Evolutionary conservation across 495 filamentous ascomycete genomes (phyloP), one percentile per base, ranked within the genome.

Genomic region (Hypoxylon rickii): DNA sequence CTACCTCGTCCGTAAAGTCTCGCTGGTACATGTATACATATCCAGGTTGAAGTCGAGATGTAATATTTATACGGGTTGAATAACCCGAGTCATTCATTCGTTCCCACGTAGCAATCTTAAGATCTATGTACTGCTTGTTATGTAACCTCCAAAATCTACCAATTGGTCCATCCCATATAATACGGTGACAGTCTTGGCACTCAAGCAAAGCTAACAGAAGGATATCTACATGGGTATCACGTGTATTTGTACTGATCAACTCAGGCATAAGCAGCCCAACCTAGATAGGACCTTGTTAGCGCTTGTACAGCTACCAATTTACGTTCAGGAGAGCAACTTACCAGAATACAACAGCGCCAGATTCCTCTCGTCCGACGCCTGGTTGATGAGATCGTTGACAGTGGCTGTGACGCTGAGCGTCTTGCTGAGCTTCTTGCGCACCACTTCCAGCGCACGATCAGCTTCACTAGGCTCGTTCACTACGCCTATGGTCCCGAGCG

Each of bases 371-470:
- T 97, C 95, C 8, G 86, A 90, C 17, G 95, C 93, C 73, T 93
- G 88, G 68, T 97, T 94, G 55, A 97, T 97, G 48, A 98, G 73
- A 68, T 97, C 94, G 64, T 96, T 97, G 20, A 98, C 94, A 33
- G 92, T 96, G 12, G 94, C 94, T 45, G 85, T 86, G 15, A 96
- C 94, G 70, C 94, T 97, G 63, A 98, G 70, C 34, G 88, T 93
- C 76, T 96, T 95, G 61, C 85, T 86, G 64, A 98, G 72, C 75
- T 98, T 98, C 80, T 96, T 97, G 53, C 87, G 83, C 17, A 98
- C 95, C 13, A 97, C 90, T 31, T 88, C 89, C 55, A 98, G 75
- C 6, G 94, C 95, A 37, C 94, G 79, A 64, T 96, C 90, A 11
- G 94, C 95, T 70, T 98, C 95, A 38, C 88, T 88, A 0, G 90